phyloP scores from a whole-genome alignment of 2,329 filamentous ascomycete species.

The Ophiosphaerella korrae region DNA sequence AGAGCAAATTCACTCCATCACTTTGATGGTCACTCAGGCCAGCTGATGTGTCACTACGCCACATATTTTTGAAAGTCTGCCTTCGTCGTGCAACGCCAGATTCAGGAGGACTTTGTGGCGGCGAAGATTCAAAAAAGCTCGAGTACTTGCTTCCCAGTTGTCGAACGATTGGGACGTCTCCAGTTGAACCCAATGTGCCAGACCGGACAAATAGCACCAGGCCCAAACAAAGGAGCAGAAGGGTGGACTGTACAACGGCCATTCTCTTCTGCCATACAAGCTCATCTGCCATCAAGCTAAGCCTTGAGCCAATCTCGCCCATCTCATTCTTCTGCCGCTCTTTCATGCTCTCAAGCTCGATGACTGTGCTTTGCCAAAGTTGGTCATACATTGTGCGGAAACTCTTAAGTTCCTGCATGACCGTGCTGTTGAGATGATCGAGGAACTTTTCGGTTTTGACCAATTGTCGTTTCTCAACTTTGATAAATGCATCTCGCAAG shows the following conservation, averaged over 20 bases:
- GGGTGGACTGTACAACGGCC: conserved; percentile 86
- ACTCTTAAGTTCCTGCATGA: conserved; percentile 69
- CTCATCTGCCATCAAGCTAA: conserved; percentile 92
- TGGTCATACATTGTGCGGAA: conserved; percentile 85
- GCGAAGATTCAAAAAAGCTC: conserved; percentile 44
- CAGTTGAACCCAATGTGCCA: conserved; percentile 40
- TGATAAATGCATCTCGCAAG: conserved; percentile 82
- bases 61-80: conserved; percentile 40
- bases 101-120: conserved; percentile 41
- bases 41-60: conserved; percentile 40
- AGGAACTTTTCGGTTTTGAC: conserved; percentile 83
- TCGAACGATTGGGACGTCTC: conserved; percentile 53
- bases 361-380: conserved; percentile 93
- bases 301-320: conserved; percentile 75
- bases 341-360: conserved; percentile 86
- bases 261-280: conserved; percentile 84
- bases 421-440: conserved; percentile 82
- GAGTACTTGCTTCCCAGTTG: conserved; percentile 48
- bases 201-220: conserved; percentile 75
- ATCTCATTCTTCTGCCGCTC: conserved; percentile 84
- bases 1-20: conserved; percentile 25
- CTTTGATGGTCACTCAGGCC: conserved; percentile 43
- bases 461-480: conserved; percentile 85
- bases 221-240: conserved; percentile 84
- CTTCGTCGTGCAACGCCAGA: conserved; percentile 30